phyloP scores from a whole-genome alignment of 805 yeast genomes.

The Starmera amethionina region DNA sequence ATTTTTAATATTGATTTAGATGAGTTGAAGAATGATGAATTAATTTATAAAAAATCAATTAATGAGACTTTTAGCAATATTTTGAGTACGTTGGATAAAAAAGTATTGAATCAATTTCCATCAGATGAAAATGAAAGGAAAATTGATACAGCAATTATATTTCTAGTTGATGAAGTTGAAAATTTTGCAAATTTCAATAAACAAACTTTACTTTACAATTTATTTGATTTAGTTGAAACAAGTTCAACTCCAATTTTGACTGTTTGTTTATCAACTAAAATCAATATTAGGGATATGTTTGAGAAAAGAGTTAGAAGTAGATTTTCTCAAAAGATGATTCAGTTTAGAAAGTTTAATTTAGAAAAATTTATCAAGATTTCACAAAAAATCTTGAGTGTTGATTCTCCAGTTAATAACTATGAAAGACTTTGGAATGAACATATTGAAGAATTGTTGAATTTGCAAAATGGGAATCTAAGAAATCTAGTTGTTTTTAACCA shows the following conservation, averaged over 20 bases:
- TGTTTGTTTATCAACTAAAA: constrained; percentile 66
- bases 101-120: constrained; percentile 13
- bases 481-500: constrained; percentile 34
- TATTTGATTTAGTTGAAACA: constrained; percentile 78
- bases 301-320: constrained; percentile 90
- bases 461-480: constrained; percentile 23
- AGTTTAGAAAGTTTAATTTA: constrained; percentile 36
- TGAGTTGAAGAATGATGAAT: constrained; percentile 15
- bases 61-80: constrained; percentile 55
- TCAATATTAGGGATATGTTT: constrained; percentile 68
- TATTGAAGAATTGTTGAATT: constrained; percentile 20
- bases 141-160: constrained; percentile 48
- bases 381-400: constrained; percentile 26
- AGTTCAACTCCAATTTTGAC: constrained; percentile 67
- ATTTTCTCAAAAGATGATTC: constrained; percentile 71
- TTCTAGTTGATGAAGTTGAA: constrained; percentile 82
- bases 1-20: constrained; percentile 18
- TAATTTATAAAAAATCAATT: constrained; percentile 42
- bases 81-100: constrained; percentile 39
- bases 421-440: constrained; percentile 34
- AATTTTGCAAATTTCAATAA: constrained; percentile 58
- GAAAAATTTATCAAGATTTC: constrained; percentile 44
- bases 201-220: constrained; percentile 79
- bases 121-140: constrained; percentile 15
- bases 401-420: constrained; percentile 17